Conservation (phyloP, 805 yeast species). For the Kluyveromyces siamensis region DNA sequence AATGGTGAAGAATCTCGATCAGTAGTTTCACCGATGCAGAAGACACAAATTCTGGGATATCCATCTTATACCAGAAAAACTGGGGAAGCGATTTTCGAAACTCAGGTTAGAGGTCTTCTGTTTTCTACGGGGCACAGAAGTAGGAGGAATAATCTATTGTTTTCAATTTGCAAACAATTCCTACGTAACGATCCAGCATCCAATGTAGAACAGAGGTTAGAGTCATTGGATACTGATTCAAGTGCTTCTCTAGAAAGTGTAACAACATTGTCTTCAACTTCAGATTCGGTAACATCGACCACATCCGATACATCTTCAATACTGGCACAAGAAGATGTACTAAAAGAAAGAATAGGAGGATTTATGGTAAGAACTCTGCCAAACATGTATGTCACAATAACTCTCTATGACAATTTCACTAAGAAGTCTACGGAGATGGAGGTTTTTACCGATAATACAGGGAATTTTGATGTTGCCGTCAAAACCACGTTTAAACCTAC, state of each 20-base stretch:
- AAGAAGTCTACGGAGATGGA: conserved; percentile 23
- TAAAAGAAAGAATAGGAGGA: conserved; percentile 58
- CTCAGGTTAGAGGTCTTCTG: conserved; percentile 65
- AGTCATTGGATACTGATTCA: conserved; percentile 12
- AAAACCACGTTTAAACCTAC: conserved; percentile 50
- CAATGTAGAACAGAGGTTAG: conserved; percentile 31
- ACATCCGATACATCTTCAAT: conserved; percentile 1
- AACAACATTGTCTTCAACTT: conserved; percentile 9
- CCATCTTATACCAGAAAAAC: conserved; percentile 43
- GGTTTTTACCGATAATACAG: conserved; percentile 51
- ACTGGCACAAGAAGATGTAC: conserved; percentile 24
- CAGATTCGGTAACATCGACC: conserved; percentile 4
- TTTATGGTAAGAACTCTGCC: conserved; percentile 64
- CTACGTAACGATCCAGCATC: conserved; percentile 8
- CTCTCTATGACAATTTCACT: conserved; percentile 48
- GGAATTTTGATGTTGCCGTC: conserved; percentile 51
- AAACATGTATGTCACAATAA: conserved; percentile 35
- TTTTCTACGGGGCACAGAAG: conserved; percentile 59
- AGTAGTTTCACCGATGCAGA: conserved; percentile 23
- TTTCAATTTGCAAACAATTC: conserved; percentile 58
- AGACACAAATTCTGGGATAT: conserved; percentile 52
- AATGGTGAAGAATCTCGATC: conserved; percentile 2
- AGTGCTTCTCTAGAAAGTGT: conserved; percentile 17
- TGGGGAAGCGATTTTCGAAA: conserved; percentile 34
- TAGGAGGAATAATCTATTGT: conserved; percentile 60